Evolutionary conservation across 2,329 filamentous ascomycete genomes (phyloP), one percentile per base, ranked within the genome.

Genomic region (Alternaria triticimaculans): DNA sequence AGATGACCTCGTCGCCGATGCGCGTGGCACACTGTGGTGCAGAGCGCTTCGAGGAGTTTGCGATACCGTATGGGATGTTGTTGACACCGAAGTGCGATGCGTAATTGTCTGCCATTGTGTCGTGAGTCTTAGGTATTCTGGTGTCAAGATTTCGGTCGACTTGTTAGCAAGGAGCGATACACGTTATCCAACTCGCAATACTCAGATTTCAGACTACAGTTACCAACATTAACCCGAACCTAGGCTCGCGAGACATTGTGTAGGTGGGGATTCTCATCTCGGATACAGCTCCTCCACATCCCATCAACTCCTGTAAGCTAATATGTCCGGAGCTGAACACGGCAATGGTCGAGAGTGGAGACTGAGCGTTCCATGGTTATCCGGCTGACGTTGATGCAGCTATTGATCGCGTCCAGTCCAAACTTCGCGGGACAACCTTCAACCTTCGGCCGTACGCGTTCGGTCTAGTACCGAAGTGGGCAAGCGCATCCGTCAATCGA

Each of bases 1-100:
- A 88, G 33, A 89, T 77, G 0, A 88, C 83, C 6, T 78, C 77
- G 56, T 88, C 82, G 10, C 80, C 75, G 11, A 88, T 75, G 43
- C 87, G 82, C 0, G 87, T 88, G 1, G 80, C 87, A 48, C 82
- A 82, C 61, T 84, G 81, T 30, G 81, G 83, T 4, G 63, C 37
- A 21, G 70, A 30, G 30, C 67, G 66, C 43, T 44, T 68, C 3
- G 62, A 25, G 0, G 75, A 77, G 55, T 66, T 73, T 20, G 73
- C 76, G 28, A 78, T 71, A 14, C 76, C 76, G 23, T 75, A 78
- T 5, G 75, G 75, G 33, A 78, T 74, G 64, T 77, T 78, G 63
- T 71, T 72, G 56, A 72, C 66, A 30, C 72, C 66, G 54, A 77
- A 78, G 57, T 78, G 75, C 11, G 74, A 71, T 8, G 70, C 61